Percentiles rank a stretch among this genome's conserved stretches.
These are phyloP conservation scores for Phytopythium litorale DNA, from an alignment of 352 stramenopile species.

Conservation along the genomic window DNA sequence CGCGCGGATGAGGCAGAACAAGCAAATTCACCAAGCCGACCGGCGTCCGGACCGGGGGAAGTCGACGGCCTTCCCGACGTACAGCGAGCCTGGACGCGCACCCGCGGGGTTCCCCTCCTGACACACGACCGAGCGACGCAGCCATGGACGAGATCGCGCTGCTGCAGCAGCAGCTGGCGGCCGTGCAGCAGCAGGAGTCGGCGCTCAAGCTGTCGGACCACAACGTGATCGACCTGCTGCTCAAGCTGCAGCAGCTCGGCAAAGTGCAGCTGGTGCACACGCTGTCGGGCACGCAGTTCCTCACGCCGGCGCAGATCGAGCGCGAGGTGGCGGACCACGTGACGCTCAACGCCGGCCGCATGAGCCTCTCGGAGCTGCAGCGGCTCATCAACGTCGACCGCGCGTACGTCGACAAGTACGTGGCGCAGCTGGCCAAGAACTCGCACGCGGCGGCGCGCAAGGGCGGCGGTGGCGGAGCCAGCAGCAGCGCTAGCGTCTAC, in stretches of 20 bases:
- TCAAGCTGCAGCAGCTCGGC: constrained; percentile 68
- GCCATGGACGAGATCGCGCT: constrained; percentile 82
- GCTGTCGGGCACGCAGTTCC: constrained; percentile 74
- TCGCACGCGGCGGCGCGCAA: constrained; percentile 7
- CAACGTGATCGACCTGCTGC: constrained; percentile 77
- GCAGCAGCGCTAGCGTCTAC: constrained; percentile 30
- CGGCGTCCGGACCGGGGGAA: neutral
- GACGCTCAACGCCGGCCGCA: constrained; percentile 53
- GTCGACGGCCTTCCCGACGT: neutral
- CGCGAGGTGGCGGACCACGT: constrained; percentile 75
- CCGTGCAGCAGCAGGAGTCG: constrained; percentile 73
- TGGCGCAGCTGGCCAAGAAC: constrained; percentile 34
- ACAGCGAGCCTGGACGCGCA: too few relatives aligned
- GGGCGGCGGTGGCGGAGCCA: constrained; percentile 12
- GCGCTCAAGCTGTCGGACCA: constrained; percentile 80
- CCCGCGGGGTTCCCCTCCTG: too few relatives aligned
- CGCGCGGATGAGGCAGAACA: neutral
- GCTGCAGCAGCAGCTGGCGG: constrained; percentile 74
- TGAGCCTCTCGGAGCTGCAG: constrained; percentile 65
- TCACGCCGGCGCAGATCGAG: constrained; percentile 70
- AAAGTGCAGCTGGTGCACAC: constrained; percentile 82
- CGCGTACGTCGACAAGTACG: constrained; percentile 61
- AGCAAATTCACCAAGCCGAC: neutral
- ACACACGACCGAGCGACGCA: too few relatives aligned
- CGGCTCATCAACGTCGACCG: constrained; percentile 70